Percentiles rank a stretch among this genome's conserved stretches.
Evolutionary conservation across 1,139 yeast genomes (phyloP).

Genomic region (Suhomyces atakaporum): DNA sequence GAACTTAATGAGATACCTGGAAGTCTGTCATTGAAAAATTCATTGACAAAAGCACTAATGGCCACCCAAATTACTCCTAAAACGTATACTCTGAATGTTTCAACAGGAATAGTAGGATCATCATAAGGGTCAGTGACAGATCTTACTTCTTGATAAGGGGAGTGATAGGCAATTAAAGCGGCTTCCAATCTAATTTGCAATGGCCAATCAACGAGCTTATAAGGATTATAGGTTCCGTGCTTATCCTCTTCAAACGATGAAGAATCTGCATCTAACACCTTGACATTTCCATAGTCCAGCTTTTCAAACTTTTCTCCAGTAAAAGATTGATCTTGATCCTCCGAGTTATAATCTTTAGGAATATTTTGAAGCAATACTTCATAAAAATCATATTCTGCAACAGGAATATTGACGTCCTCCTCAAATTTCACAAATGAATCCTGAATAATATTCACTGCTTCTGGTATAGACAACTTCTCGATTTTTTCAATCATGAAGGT

Average conservation of each 20-base stretch:
- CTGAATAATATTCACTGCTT: conserved; percentile 23
- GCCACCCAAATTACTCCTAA: conserved; percentile 58
- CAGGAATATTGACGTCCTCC: conserved; percentile 28
- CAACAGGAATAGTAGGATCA: conserved; percentile 50
- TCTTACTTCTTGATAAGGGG: conserved; percentile 68
- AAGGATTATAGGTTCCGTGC: conserved; percentile 15
- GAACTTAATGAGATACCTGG: conserved; percentile 50
- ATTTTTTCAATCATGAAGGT: conserved; percentile 26
- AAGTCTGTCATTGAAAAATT: conserved; percentile 57
- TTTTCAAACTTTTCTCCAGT: not conserved
- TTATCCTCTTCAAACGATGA: not conserved
- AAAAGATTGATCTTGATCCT: conserved; percentile 15
- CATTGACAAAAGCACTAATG: conserved; percentile 57
- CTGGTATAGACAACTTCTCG: conserved; percentile 17
- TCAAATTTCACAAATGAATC: conserved; percentile 20
- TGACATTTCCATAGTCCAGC: not conserved
- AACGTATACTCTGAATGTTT: conserved; percentile 58
- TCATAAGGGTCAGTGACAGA: conserved; percentile 56
- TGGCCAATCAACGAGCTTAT: conserved; percentile 16
- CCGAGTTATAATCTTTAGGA: not conserved
- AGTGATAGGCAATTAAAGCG: conserved; percentile 47
- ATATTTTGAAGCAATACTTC: conserved; percentile 10
- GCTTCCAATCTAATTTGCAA: conserved; percentile 21
- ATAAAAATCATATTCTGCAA: conserved; percentile 18
- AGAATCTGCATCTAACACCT: conserved; percentile 1